Conservation (phyloP, 805 yeast species). For the Wickerhamiella azymoides region DNA sequence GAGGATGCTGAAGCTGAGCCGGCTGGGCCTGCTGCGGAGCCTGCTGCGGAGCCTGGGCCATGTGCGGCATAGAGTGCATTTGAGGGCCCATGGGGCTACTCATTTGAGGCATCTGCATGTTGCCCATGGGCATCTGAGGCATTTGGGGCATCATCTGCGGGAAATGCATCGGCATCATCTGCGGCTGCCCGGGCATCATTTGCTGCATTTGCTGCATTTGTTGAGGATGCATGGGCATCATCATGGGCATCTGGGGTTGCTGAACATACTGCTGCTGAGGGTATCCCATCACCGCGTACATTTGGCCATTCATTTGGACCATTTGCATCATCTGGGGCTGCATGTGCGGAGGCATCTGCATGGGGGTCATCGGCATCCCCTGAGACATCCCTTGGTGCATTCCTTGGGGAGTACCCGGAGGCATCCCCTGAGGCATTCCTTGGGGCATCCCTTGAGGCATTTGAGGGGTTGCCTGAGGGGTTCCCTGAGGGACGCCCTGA, state of each 20-base stretch:
- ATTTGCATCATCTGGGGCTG: not conserved
- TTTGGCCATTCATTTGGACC: not conserved
- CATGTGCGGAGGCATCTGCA: too few species aligned
- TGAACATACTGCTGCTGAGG: not conserved
- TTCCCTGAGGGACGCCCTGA: too few species aligned
- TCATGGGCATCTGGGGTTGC: not conserved
- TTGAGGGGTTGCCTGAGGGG: too few species aligned
- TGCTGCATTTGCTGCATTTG: not conserved
- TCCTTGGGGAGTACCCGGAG: too few species aligned
- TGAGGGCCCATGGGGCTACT: not conserved
- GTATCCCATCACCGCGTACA: not conserved
- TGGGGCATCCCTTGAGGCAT: too few species aligned
- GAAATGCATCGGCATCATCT: not conserved
- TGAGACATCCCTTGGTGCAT: too few species aligned
- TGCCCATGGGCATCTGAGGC: not conserved
- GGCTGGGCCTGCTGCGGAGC: not conserved
- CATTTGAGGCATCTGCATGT: not conserved
- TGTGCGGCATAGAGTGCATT: not conserved
- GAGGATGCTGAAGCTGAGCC: not conserved
- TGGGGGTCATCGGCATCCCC: too few species aligned
- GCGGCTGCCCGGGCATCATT: not conserved
- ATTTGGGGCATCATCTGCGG: not conserved
- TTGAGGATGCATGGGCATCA: not conserved
- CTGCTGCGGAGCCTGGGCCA: not conserved
- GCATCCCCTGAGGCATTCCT: too few species aligned